Percentiles rank a stretch among this genome's conserved stretches.
These are phyloP conservation scores for Neobulgaria alba DNA, from an alignment of 2,329 filamentous ascomycete genomes.

Conservation along the genomic window DNA sequence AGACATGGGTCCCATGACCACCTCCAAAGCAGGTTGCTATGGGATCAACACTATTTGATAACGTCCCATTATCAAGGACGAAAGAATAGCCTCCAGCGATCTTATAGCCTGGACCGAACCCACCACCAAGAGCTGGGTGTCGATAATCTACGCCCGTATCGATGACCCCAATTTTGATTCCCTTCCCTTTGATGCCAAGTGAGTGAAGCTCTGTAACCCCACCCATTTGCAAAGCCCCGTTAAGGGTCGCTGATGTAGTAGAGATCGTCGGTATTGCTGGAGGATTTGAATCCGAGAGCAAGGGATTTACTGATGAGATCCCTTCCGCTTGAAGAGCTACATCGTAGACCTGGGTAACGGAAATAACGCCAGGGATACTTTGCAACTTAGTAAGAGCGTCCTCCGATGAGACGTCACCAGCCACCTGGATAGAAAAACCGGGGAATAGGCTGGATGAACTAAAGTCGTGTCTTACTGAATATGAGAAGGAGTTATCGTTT, in stretches of 20 bases:
- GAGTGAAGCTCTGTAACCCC: conserved; percentile 33
- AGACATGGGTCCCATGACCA: conserved; percentile 21
- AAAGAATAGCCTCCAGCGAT: conserved; percentile 50
- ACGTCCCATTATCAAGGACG: conserved; percentile 38
- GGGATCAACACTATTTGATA: conserved; percentile 8
- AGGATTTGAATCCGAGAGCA: background rate
- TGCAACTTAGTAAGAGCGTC: background rate
- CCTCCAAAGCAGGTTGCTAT: conserved; percentile 15
- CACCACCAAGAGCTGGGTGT: conserved; percentile 55
- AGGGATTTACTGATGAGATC: background rate
- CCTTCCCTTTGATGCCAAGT: conserved; percentile 35
- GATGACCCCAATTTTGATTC: conserved; percentile 32
- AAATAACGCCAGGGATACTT: conserved; percentile 5
- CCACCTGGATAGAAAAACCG: conserved; percentile 13
- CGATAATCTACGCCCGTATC: conserved; percentile 46
- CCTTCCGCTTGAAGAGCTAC: background rate
- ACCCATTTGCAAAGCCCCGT: conserved; percentile 1
- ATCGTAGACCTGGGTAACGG: conserved; percentile 3
- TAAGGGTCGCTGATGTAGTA: background rate
- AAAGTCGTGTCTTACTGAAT: conserved; percentile 12
- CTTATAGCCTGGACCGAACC: conserved; percentile 51
- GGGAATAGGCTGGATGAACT: conserved; percentile 11
- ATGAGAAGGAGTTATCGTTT: conserved; percentile 3
- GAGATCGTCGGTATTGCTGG: background rate
- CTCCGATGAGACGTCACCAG: conserved; percentile 3